Percentiles rank a stretch among this genome's conserved stretches.
phyloP scores from a whole-genome alignment of 1,139 yeast genomes.

The Pichia sp. region DNA sequence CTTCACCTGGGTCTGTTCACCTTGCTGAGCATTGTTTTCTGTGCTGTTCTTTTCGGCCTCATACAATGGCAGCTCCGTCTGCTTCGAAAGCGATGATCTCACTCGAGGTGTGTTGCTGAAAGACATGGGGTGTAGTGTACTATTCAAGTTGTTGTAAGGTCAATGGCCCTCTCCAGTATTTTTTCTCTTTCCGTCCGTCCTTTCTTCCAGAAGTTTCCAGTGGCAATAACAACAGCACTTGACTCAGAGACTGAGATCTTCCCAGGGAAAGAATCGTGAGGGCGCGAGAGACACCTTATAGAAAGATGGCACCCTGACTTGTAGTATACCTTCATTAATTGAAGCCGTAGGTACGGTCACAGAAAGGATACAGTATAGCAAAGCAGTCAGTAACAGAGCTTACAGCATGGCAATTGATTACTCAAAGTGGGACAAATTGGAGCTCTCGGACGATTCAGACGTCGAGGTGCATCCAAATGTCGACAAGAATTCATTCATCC shows the following conservation, averaged over 20 bases:
- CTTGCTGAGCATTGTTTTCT: neutral
- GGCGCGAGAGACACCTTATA: neutral
- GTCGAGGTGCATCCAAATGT: constrained; percentile 98
- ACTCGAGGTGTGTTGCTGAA: constrained; percentile 13
- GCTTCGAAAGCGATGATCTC: constrained; percentile 14
- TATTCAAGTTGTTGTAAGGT: neutral
- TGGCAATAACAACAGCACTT: neutral
- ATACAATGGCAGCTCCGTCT: neutral
- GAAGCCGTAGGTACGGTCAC: too few species aligned
- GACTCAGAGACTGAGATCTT: too few species aligned
- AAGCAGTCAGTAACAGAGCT: too few species aligned
- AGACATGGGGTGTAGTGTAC: constrained; percentile 3
- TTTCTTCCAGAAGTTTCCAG: constrained; percentile 1
- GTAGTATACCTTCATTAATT: too few species aligned
- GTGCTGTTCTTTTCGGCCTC: neutral
- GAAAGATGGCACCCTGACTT: too few species aligned
- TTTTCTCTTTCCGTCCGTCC: neutral
- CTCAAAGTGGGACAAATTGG: constrained; percentile 96
- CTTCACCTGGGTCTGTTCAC: neutral
- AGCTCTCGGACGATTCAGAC: constrained; percentile 92
- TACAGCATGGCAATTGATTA: constrained; percentile 72
- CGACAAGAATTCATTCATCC: constrained; percentile 85
- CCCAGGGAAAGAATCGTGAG: neutral
- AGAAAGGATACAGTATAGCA: too few species aligned
- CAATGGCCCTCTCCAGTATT: neutral